Evolutionary conservation across 305 asterid species (phyloP), one percentile per base, ranked within the genome.

Genomic region (Rubia tinctorum): DNA sequence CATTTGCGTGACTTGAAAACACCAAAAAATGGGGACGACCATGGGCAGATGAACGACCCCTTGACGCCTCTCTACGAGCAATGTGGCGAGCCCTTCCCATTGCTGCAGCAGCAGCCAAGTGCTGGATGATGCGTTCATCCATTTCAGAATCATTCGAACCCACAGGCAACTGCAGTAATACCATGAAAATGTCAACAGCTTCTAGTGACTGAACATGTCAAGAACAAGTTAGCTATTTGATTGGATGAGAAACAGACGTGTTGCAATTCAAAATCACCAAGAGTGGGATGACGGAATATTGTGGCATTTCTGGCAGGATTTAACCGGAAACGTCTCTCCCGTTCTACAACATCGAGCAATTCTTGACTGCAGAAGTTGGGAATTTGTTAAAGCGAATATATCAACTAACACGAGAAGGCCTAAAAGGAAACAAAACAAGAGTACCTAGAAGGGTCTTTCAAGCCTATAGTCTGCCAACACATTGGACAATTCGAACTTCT

Each of bases 401-500:
- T 11, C 15, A 61, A 45, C 56, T 7, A 20, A 49, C 34, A 30
- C 20, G 59, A 45, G 17, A 49, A 23, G 30, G 12, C 18, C n/a
- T 15, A 74, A 60, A 70, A n/a, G n/a, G 69, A 40, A 18, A 17
- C 51, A 37, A 65, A 71, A 40, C 44, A 37, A 71, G 49, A 49
- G 11, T 71, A 89, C 96, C 96, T 86, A 7, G 77, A 30, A 68
- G 94, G 85, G 84, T 93, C 97, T 71, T 91, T 88, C 85, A 93
- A 82, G 75, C 86, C 85, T 82, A 93, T 75, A 61, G 79, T 40
- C 82, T 84, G 97, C 97, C 96, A 93, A 76, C 98, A 93, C 98
- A 93, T 93, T 71, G 98, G 97, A 86, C 98, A 93, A 55, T 86
- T 87, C 66, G 98, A 91, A 80, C 98, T 93, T 82, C 98, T 87